A percentile compares a stretch with the other conserved stretches of the same genome.
Evolutionary conservation across 495 filamentous ascomycete species (phyloP).

Genomic region (Aspergillus taichungensis): DNA sequence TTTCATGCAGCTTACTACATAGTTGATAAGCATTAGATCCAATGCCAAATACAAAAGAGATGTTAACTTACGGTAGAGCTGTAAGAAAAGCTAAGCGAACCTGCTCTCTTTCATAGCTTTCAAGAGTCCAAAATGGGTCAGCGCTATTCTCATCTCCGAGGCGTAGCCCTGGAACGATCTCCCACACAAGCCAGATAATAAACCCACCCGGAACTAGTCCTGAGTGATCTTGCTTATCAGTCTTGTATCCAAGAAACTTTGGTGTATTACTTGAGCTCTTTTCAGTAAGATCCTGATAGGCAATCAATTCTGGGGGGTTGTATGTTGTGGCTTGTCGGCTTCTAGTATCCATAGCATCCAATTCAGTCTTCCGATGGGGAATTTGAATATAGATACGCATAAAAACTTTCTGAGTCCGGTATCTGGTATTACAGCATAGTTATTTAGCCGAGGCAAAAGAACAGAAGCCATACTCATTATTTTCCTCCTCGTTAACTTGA

Average conservation of each 20-base stretch:
- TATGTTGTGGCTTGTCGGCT: constrained; percentile 7
- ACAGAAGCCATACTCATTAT: too few species aligned
- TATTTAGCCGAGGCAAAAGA: constrained; percentile 9
- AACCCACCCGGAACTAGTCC: constrained; percentile 11
- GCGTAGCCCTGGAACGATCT: constrained; percentile 10
- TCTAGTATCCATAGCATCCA: constrained; percentile 8
- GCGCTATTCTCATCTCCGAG: constrained; percentile 5
- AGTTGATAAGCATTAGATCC: constrained; percentile 3
- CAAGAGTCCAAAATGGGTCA: constrained; percentile 3
- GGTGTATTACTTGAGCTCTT: constrained; percentile 4
- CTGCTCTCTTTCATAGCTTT: constrained; percentile 5
- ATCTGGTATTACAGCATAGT: constrained; percentile 7
- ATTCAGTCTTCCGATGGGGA: constrained; percentile 8
- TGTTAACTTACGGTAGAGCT: constrained; percentile 9
- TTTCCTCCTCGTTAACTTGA: too few species aligned
- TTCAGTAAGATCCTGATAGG: constrained; percentile 3
- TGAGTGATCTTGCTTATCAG: constrained; percentile 3
- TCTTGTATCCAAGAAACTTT: constrained; percentile 8
- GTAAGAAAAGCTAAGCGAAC: constrained; percentile 7
- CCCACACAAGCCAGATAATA: constrained; percentile 7
- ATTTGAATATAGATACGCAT: constrained; percentile 12
- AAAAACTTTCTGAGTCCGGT: constrained; percentile 1
- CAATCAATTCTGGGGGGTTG: constrained; percentile 4
- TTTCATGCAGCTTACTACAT: constrained; percentile 5
- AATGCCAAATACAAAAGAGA: background rate